Conservation (phyloP, 176 grass and related monocot genomes). For the Pontederia paniculata region DNA sequence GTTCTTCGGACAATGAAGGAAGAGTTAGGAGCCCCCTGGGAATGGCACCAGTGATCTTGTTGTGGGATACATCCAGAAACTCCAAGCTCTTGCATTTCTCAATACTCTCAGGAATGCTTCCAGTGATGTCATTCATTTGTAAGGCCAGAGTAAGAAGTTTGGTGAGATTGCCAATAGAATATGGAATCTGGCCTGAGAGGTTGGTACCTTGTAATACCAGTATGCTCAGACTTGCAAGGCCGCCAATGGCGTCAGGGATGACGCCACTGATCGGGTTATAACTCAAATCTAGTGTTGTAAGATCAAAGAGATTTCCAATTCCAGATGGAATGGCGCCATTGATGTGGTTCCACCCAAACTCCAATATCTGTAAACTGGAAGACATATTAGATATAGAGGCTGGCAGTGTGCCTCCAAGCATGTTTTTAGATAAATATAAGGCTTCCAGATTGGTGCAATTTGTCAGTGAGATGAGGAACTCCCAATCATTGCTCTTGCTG, state of each 20-base stretch:
- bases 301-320: slow-evolving; percentile 14
- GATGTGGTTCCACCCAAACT: too few species aligned
- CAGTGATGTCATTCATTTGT: slow-evolving; percentile 9
- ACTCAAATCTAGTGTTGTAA: background rate
- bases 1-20: slow-evolving; percentile 2
- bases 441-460: background rate
- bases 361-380: too few species aligned
- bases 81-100: slow-evolving; percentile 17
- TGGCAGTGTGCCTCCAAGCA: slow-evolving; percentile 1
- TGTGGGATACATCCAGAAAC: slow-evolving; percentile 10
- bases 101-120: slow-evolving; percentile 16
- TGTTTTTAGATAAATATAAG: too few species aligned
- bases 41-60: slow-evolving; percentile 20
- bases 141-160: slow-evolving; percentile 20
- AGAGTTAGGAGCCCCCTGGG: slow-evolving; percentile 20
- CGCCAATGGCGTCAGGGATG: slow-evolving; percentile 18
- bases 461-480: background rate
- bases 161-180: slow-evolving; percentile 25
- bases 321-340: too few species aligned
- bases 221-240: slow-evolving; percentile 8
- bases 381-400: slow-evolving; percentile 11
- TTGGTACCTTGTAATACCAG: slow-evolving; percentile 18
- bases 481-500: background rate
- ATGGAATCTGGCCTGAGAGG: slow-evolving; percentile 19
- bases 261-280: slow-evolving; percentile 12